Conservation (phyloP, 306 rosid genomes). For the Abrus pulchellus region DNA sequence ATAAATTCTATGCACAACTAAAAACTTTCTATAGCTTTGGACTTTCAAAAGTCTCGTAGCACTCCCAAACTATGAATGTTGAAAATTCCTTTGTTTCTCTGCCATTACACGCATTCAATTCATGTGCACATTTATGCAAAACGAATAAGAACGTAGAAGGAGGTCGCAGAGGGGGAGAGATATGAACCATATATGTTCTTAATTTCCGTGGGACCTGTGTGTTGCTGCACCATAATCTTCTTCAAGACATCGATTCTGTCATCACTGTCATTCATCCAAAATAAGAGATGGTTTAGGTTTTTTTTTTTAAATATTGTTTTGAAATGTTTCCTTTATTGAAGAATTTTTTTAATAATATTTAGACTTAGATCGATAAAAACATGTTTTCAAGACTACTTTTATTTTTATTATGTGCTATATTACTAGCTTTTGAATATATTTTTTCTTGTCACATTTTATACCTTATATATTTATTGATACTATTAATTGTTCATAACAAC, state of each 20-base stretch:
- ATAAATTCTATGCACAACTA: neutral
- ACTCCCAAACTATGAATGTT: neutral
- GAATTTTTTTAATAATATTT: no score
- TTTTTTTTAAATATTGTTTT: neutral
- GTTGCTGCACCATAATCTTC: neutral
- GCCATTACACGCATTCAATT: neutral
- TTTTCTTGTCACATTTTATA: neutral
- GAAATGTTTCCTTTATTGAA: neutral
- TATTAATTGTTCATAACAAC: neutral
- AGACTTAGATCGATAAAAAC: no score
- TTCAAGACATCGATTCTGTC: neutral
- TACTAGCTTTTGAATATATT: neutral
- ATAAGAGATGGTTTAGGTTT: no score
- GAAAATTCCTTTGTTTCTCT: slow-evolving; percentile 16
- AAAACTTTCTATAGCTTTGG: slow-evolving; percentile 1
- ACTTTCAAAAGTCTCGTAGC: slow-evolving; percentile 36
- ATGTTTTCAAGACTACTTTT: neutral
- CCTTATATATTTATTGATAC: neutral
- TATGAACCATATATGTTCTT: neutral
- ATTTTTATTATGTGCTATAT: neutral
- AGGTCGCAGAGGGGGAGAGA: neutral
- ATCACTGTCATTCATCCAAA: neutral
- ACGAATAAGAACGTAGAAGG: neutral
- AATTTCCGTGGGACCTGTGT: neutral
- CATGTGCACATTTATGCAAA: neutral